These are phyloP conservation scores for Ascochyta rabiei DNA, from an alignment of 2,329 filamentous ascomycete genomes.

Conservation along the genomic window DNA sequence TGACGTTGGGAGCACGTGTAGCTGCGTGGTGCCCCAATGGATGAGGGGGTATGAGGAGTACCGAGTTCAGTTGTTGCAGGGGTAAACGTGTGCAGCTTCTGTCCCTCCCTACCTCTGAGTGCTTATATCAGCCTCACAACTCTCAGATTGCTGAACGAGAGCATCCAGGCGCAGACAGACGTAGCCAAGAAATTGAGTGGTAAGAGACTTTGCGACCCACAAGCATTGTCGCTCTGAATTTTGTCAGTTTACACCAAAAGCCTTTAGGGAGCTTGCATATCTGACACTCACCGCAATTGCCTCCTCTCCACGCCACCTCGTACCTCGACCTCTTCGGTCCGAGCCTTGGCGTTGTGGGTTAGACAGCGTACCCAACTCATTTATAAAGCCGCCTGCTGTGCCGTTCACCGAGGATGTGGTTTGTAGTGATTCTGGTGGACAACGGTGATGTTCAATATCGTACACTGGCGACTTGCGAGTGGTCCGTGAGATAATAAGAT, in stretches of 20 bases:
- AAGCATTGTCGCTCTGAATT: neutral
- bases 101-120: no score
- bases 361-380: slow-evolving; percentile 32
- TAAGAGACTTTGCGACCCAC: neutral
- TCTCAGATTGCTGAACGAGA: no score
- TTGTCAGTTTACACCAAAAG: neutral
- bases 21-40: no score
- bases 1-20: no score
- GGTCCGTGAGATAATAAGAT: no score
- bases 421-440: slow-evolving; percentile 48
- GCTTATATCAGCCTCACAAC: no score
- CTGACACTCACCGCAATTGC: neutral
- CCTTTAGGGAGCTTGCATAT: neutral
- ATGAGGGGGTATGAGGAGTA: no score
- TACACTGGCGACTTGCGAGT: neutral
- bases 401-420: slow-evolving; percentile 53
- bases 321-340: neutral
- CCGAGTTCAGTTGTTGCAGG: no score
- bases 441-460: slow-evolving; percentile 32
- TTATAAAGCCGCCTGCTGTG: slow-evolving; percentile 41
- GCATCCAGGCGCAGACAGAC: no score
- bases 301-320: neutral
- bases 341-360: neutral
- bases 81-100: no score
- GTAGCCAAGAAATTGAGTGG: neutral